Percentiles rank a stretch among this genome's conserved stretches.
phyloP scores from a whole-genome alignment of 768 basidiomycete species.

The Lenzites betulinus region DNA sequence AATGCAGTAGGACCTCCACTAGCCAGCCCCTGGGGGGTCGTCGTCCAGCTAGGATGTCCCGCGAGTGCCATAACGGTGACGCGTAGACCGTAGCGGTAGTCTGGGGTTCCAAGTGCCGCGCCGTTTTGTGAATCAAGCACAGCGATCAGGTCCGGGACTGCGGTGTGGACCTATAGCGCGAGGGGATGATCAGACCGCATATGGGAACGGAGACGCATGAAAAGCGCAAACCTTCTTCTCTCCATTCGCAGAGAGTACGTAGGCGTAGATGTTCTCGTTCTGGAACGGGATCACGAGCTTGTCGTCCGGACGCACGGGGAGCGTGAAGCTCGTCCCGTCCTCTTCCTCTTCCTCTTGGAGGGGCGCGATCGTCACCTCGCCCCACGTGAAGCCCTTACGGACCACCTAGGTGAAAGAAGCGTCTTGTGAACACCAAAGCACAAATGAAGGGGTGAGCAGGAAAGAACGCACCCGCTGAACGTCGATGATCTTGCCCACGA shows the following conservation, averaged over 20 bases:
- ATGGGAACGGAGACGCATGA: too few species aligned
- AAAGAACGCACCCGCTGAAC: conserved; percentile 28
- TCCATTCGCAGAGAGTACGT: conserved; percentile 33
- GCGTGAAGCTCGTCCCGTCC: conserved; percentile 19
- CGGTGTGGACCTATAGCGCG: conserved; percentile 44
- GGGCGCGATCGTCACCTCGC: conserved; percentile 33
- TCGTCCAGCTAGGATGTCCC: conserved; percentile 57
- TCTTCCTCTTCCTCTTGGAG: conserved; percentile 34
- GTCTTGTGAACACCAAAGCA: background rate
- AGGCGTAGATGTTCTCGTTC: conserved; percentile 61
- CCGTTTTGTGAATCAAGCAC: conserved; percentile 66
- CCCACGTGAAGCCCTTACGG: conserved; percentile 36
- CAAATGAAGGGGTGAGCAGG: background rate
- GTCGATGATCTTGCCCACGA: conserved; percentile 61
- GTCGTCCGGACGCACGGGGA: conserved; percentile 31
- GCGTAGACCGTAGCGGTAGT: conserved; percentile 59
- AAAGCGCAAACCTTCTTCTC: conserved; percentile 35
- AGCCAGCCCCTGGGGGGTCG: conserved; percentile 48
- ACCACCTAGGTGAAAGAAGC: conserved; percentile 26
- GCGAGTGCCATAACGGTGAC: conserved; percentile 52
- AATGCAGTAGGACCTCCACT: conserved; percentile 57
- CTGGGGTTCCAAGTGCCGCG: conserved; percentile 60
- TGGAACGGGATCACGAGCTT: conserved; percentile 57
- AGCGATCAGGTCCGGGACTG: conserved; percentile 67
- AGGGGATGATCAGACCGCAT: too few species aligned